Evolutionary conservation across 1,284 basidiomycete species (phyloP), one percentile per base, ranked within the genome.

Genomic region (Inonotus hispidus): DNA sequence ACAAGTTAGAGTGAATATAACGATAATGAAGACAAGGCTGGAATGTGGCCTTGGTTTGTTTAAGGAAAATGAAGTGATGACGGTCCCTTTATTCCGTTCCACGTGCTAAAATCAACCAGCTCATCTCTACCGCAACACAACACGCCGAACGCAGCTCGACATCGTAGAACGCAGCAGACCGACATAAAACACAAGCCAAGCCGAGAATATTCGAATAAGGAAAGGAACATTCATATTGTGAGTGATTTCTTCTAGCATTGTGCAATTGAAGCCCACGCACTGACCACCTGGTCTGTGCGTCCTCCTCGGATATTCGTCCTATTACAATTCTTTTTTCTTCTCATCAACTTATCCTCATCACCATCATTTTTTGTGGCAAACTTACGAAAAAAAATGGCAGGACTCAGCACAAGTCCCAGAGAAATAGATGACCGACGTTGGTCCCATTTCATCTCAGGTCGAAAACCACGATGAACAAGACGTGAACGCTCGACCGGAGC

Each of bases 271-370:
- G 41, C 41, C 55, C 55, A 45, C 55, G 55, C 55, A 56, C 55
- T 27, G 55, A 56, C 55, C 55, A 56, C 6, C 6, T 56, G 55
- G 55, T 47, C 55, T 27, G 55, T 56, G 55, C 55, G 41, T 45
- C 8, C 55, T 43, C 46, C 19, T 49, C 46, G 5, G 23, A n/a
- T 27, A n/a, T 23, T 14, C 21, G 16, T 7, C 32, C 32, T 35
- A 16, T 27, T 32, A 16, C 49, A 19, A 35, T 8, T 52, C 5
- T 7, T 32, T 4, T 52, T 19, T 35, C 27, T 3, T 3, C 29
- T 19, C 27, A 3, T n/a, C 27, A 25, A 21, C 19, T 21, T 3
- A 29, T 16, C 50, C n/a, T 52, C 16, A 25, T 29, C 13, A 52
- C n/a, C 23, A n/a, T 16, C 25, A 4, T 5, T 49, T 25, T 25